Percentiles rank a stretch among this genome's conserved stretches.
Conservation (phyloP, 192 early-diverging fungal genomes). For the Backusella westeae region DNA sequence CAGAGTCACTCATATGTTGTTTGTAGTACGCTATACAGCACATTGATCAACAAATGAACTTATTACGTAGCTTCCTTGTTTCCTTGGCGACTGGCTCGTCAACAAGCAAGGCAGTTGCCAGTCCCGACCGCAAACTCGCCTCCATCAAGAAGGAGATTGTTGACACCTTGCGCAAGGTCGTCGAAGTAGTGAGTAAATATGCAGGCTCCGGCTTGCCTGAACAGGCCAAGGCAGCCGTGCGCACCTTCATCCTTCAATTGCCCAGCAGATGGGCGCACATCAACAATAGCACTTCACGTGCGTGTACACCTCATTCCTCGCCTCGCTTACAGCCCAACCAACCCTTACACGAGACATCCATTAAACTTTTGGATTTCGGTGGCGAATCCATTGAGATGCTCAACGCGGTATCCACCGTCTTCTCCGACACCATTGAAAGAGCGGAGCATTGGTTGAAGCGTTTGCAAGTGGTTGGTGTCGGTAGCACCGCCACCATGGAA, state of each 20-base stretch:
- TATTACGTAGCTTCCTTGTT: constrained; percentile 58
- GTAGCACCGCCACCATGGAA: not conserved
- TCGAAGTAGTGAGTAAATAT: constrained; percentile 83
- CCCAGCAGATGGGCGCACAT: constrained; percentile 71
- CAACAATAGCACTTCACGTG: constrained; percentile 19
- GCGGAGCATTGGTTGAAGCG: constrained; percentile 63
- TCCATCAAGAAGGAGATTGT: constrained; percentile 79
- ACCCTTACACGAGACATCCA: constrained; percentile 25
- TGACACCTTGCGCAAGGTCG: constrained; percentile 80
- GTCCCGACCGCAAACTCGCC: constrained; percentile 42
- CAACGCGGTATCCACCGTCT: constrained; percentile 59
- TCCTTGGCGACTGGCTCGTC: constrained; percentile 29
- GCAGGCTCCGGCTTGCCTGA: constrained; percentile 81
- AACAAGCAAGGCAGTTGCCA: constrained; percentile 20
- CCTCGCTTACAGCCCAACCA: constrained; percentile 20
- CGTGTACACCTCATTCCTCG: constrained; percentile 17
- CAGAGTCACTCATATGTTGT: not conserved
- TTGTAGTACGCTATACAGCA: constrained; percentile 73
- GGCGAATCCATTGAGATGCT: constrained; percentile 70
- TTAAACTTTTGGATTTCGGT: constrained; percentile 62
- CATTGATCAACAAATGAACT: constrained; percentile 63
- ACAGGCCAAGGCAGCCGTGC: constrained; percentile 73
- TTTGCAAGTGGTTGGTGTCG: constrained; percentile 33
- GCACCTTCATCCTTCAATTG: constrained; percentile 77
- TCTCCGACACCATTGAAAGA: constrained; percentile 62